Evolutionary conservation across 2,329 filamentous ascomycete species (phyloP), one percentile per base, ranked within the genome.

Genomic region (Fusarium decemcellulare): DNA sequence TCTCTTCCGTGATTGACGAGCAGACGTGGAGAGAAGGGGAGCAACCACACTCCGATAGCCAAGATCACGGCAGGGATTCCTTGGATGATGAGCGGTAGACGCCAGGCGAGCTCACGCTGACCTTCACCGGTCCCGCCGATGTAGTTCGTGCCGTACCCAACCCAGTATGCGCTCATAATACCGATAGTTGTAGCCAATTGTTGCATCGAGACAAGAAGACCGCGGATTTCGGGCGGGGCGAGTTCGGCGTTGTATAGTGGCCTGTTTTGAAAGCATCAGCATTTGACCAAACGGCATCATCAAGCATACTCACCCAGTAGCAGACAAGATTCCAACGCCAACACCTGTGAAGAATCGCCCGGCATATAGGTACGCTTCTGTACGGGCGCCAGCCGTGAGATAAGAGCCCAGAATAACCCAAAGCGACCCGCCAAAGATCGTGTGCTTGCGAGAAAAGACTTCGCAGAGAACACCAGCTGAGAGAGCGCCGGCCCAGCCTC

Each of bases 21-120:
- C 6, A 37, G 92, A 78, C 92, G 85, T 0, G 92, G 92, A 0
- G 88, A 91, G 79, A 92, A 94, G 0, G 92, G 92, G 90, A 95
- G 92, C 79, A 92, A 93, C 46, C 92, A 77, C 86, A 94, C 93
- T 37, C 92, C 92, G n/a, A 86, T 76, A 36, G 90, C 88, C 4
- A 95, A 85, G 6, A 92, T 50, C 8, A 67, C 67, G 7, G 81
- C 80, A 0, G 81, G 76, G 6, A 84, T 75, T 5, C 81, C 77
- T 66, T 84, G 82, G 14, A 84, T 78, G n/a, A 80, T 79, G 6
- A 82, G 80, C 0, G 83, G 83, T 0, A 88, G 70, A 72, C 81
- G 71, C 81, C 80, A 80, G 14, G 77, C 72, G 65, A 84, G 60
- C 76, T 84, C 72, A 65, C 81, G 75, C 72, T 84, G 73, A 63